A percentile compares a stretch with the other conserved stretches of the same genome.
These are phyloP conservation scores for Annulohypoxylon moriforme DNA, from an alignment of 495 filamentous ascomycete species.

Conservation along the genomic window DNA sequence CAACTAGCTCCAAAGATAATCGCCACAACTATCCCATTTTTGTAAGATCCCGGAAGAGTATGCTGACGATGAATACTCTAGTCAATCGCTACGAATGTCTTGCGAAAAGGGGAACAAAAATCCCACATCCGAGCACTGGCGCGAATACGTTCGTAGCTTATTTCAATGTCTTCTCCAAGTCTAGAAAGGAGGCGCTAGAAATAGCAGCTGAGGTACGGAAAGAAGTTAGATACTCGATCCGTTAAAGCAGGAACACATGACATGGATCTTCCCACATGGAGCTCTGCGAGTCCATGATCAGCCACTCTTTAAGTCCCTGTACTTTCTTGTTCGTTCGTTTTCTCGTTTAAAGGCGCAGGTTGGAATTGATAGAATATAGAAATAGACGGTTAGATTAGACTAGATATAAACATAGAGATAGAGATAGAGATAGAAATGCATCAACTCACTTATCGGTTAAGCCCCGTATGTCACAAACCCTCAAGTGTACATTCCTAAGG, in stretches of 20 bases:
- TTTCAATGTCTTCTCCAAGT: conserved; percentile 53
- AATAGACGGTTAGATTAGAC: not conserved
- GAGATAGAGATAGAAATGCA: too few relatives aligned
- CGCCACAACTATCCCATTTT: not conserved
- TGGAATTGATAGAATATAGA: conserved; percentile 10
- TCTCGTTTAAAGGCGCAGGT: not conserved
- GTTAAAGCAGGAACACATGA: conserved; percentile 6
- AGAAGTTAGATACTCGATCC: conserved; percentile 46
- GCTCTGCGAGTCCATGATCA: not conserved
- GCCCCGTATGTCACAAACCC: not conserved
- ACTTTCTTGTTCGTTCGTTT: not conserved
- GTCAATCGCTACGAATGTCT: conserved; percentile 47
- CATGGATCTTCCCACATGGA: not conserved
- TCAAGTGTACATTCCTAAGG: too few relatives aligned
- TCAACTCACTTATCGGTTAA: too few relatives aligned
- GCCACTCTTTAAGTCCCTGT: not conserved
- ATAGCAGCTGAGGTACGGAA: conserved; percentile 41
- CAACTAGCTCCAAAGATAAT: too few relatives aligned
- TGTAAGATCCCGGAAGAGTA: not conserved
- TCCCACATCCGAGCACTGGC: conserved; percentile 46
- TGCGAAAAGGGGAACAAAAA: conserved; percentile 46
- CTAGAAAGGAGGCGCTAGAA: conserved; percentile 43
- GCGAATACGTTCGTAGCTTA: conserved; percentile 49
- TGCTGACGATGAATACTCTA: conserved; percentile 5
- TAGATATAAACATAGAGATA: too few relatives aligned